Evolutionary conservation across 176 grass and related monocot species (phyloP).

Genomic region (Tillandsia leiboldiana): DNA sequence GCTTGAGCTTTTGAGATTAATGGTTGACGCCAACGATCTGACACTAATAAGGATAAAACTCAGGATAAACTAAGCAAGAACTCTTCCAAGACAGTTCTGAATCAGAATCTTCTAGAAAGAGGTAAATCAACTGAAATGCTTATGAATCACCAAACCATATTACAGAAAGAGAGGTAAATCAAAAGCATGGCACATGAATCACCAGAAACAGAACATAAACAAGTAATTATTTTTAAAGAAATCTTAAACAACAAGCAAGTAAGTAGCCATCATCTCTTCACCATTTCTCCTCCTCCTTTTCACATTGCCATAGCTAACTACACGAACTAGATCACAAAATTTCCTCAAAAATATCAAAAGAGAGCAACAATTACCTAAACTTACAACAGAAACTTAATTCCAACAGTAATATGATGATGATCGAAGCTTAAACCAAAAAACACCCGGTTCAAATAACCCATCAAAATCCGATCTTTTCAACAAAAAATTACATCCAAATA

Average conservation of each 20-base stretch:
- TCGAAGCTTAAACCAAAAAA: not conserved
- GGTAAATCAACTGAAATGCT: not conserved
- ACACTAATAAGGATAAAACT: too few relatives aligned
- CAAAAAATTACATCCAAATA: not conserved
- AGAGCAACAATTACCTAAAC: too few relatives aligned
- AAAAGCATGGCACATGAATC: not conserved
- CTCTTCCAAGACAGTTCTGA: not conserved
- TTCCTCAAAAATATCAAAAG: too few relatives aligned
- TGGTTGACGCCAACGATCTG: too few relatives aligned
- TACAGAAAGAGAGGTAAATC: not conserved
- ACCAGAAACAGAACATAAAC: not conserved
- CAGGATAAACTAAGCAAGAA: not conserved
- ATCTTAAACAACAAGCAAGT: not conserved
- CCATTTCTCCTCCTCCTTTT: too few relatives aligned
- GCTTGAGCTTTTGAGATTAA: too few relatives aligned
- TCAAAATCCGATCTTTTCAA: not conserved
- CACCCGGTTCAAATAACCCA: not conserved
- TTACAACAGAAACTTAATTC: too few relatives aligned
- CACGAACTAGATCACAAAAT: too few relatives aligned
- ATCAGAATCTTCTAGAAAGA: not conserved
- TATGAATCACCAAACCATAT: not conserved
- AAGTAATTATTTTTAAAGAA: not conserved
- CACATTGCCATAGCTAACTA: too few relatives aligned
- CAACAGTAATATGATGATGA: not conserved
- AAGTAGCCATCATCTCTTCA: too few relatives aligned